phyloP scores from a whole-genome alignment of 441 rosid genomes.

The Pelargonium cotyledonis region DNA sequence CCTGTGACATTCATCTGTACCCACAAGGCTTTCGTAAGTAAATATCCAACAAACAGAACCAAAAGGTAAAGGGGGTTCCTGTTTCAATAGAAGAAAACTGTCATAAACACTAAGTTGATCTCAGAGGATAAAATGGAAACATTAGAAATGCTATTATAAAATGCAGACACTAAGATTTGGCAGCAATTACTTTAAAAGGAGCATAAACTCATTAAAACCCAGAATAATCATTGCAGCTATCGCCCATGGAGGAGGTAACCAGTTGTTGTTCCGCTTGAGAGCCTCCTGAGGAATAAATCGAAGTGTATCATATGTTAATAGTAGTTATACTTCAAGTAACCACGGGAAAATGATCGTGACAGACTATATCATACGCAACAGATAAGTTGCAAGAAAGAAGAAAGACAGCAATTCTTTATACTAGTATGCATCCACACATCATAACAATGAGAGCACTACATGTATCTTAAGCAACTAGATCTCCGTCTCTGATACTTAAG shows the following conservation, averaged over 20 bases:
- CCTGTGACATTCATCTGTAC: constrained; percentile 63
- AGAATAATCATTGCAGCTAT: constrained; percentile 65
- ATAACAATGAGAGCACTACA: not conserved
- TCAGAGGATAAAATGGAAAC: constrained; percentile 2
- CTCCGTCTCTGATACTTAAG: not conserved
- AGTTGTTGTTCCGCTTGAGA: constrained; percentile 54
- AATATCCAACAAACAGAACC: constrained; percentile 50
- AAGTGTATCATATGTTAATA: constrained; percentile 9
- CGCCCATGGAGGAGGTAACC: constrained; percentile 88
- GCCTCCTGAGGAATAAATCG: constrained; percentile 54
- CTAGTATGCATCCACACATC: not conserved
- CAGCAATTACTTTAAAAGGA: constrained; percentile 54
- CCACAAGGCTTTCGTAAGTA: constrained; percentile 75
- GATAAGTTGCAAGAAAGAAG: not conserved
- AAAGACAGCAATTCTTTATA: not conserved
- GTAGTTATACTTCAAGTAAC: not conserved
- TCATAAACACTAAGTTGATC: constrained; percentile 6
- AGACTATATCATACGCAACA: not conserved
- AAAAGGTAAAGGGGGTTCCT: constrained; percentile 86
- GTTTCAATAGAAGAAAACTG: constrained; percentile 28
- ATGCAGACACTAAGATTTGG: constrained; percentile 3
- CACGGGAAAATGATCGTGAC: not conserved
- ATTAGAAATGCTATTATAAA: constrained; percentile 11
- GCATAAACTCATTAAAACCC: constrained; percentile 80
- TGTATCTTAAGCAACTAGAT: not conserved